Base-by-base conservation (phyloP, 2,329 filamentous ascomycete genomes). In the Penicillium janthinellum region DNA sequence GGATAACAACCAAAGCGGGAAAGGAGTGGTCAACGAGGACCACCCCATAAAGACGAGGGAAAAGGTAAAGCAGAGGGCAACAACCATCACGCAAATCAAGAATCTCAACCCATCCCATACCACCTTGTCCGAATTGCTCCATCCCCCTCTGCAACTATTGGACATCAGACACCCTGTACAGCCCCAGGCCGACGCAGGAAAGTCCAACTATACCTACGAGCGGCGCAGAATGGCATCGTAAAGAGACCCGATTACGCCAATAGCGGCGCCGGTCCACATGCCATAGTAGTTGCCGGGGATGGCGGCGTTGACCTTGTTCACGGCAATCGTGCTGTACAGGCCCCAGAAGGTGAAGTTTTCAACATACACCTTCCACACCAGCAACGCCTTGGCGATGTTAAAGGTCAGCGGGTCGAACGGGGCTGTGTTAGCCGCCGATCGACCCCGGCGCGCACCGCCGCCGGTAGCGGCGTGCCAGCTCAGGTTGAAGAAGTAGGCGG, bases 401-500 rank as follows among this genome's bases (percentile, higher is more conserved):
- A 96, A 99, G 22, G 89, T 90, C 72, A 98, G 80, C 4, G 93
- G 93, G 74, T 99, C 95, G 64, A 94, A 87, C 5, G 70, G 47
- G 58, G 15, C 68, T 73, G 60, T 52, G 56, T 68, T 59, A 22
- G 67, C 54, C 14, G 58, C 58, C 35, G 68, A 69, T 59, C 66
- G 74, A 50, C 62, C 69, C 50, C 60, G 66, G 54, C 67, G 69
- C 51, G 60, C 62, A 53, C 64, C 62, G 25, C 64, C 62, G 28
- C 62, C 56, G 37, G 59, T 64, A 12, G 70, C 71, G 61, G 75
- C 79, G 44, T 84, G 82, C 55, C 85, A 78, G 41, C 88, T 91
- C 70, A 97, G 77, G 77, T 98, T 98, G 84, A 96, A 90, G 75
- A 97, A 96, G 80, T 95, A 98, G 28, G 90, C 91, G 44, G 87